These are phyloP conservation scores for Chenopodium album DNA, from an alignment of 148 eudicot species.

Conservation along the genomic window DNA sequence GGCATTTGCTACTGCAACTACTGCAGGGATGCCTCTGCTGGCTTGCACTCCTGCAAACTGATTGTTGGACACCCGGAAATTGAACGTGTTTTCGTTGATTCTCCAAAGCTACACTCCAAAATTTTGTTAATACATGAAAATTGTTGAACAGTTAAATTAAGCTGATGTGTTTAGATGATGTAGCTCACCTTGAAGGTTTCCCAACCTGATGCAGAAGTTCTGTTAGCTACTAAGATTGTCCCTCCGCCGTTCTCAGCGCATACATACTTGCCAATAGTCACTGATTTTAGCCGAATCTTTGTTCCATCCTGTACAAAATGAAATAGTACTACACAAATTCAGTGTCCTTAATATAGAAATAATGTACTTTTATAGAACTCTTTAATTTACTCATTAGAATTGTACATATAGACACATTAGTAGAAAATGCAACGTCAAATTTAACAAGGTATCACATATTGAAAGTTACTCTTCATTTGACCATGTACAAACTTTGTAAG, in stretches of 20 bases:
- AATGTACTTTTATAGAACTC: too few species aligned
- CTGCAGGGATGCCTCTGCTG: constrained; percentile 12
- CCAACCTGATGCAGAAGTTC: constrained; percentile 60
- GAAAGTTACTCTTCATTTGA: too few species aligned
- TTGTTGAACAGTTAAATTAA: background rate
- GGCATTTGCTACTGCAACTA: constrained; percentile 36
- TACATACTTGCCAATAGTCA: constrained; percentile 44
- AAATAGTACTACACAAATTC: background rate
- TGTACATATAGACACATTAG: too few species aligned
- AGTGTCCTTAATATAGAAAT: too few species aligned
- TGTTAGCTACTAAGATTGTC: constrained; percentile 51
- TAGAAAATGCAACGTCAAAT: too few species aligned
- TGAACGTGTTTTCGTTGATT: constrained; percentile 53
- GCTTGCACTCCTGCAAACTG: constrained; percentile 52
- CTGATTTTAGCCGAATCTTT: constrained; percentile 51
- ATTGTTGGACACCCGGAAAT: constrained; percentile 58
- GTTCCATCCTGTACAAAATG: constrained; percentile 58
- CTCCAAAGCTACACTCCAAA: constrained; percentile 59
- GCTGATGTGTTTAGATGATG: background rate
- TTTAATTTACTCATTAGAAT: too few species aligned
- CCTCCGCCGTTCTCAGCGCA: constrained; percentile 65
- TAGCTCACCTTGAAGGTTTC: constrained; percentile 46
- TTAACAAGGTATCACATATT: too few species aligned
- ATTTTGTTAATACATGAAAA: background rate
- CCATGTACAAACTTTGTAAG: too few species aligned